Conservation (phyloP, 805 yeast genomes). For the Scheffersomyces spartinae region DNA sequence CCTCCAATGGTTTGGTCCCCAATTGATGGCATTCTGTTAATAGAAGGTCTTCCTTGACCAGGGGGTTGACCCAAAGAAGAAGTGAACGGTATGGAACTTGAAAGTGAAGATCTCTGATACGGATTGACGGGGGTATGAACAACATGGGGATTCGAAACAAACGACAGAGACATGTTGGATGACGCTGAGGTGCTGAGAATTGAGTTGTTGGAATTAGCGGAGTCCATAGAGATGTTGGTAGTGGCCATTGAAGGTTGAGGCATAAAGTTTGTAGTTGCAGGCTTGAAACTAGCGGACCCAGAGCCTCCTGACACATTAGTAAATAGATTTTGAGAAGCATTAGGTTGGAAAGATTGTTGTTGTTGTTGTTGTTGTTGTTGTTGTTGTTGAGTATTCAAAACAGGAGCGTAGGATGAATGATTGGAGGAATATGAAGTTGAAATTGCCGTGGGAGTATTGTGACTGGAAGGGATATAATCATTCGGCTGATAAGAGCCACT, state of each 20-base stretch:
- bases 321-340: conserved; percentile 6
- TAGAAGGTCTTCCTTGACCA: conserved; percentile 5
- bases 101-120: conserved; percentile 21
- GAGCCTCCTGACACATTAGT: conserved; percentile 6
- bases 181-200: conserved; percentile 4
- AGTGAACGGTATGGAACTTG: conserved; percentile 19
- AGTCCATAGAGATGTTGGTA: conserved; percentile 40
- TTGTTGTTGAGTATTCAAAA: conserved; percentile 13
- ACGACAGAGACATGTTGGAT: no score
- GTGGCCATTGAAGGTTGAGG: conserved; percentile 42
- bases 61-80: conserved; percentile 9
- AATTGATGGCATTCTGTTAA: no score
- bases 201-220: conserved; percentile 17
- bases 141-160: conserved; percentile 5
- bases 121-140: conserved; percentile 6
- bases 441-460: conserved; percentile 31
- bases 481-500: conserved; percentile 2
- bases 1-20: no score
- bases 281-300: conserved; percentile 1
- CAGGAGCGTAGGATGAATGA: conserved; percentile 26
- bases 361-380: conserved; percentile 1
- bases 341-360: conserved; percentile 4
- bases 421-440: conserved; percentile 32
- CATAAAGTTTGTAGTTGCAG: conserved; percentile 16
- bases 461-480: conserved; percentile 28